These are phyloP conservation scores for Forsythia viridissima DNA, from an alignment of 257 asterid species.

Conservation along the genomic window DNA sequence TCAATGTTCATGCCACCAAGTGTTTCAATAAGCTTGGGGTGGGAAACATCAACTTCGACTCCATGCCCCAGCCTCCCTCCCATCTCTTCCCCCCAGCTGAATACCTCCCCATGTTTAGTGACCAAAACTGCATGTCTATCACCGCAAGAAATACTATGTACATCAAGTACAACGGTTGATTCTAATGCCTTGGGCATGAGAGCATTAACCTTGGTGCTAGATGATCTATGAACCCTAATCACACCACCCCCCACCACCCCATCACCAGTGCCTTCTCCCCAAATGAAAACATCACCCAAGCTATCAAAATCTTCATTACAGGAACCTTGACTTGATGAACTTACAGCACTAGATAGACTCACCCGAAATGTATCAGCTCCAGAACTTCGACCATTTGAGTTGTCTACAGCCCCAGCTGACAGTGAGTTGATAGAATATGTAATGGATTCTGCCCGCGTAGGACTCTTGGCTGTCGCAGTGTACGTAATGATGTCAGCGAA, in stretches of 20 bases:
- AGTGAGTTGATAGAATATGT: conserved; percentile 30
- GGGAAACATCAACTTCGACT: conserved; percentile 52
- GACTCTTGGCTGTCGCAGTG: conserved; percentile 61
- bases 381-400: conserved; percentile 51
- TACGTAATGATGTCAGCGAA: conserved; percentile 68
- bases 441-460: conserved; percentile 37
- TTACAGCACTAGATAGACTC: conserved; percentile 86
- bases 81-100: conserved; percentile 88
- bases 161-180: conserved; percentile 71
- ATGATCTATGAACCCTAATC: conserved; percentile 26
- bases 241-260: conserved; percentile 72
- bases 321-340: conserved; percentile 94
- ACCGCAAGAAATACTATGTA: conserved; percentile 67
- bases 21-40: conserved; percentile 62
- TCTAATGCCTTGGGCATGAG: conserved; percentile 70
- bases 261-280: conserved; percentile 80
- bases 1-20: conserved; percentile 62
- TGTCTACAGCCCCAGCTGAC: conserved; percentile 42
- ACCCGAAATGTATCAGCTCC: conserved; percentile 61
- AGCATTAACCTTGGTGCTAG: conserved; percentile 42
- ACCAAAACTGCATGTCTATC: conserved; percentile 67
- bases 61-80: conserved; percentile 95
- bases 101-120: conserved; percentile 78
- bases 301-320: conserved; percentile 70
- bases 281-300: conserved; percentile 84